Evolutionary conservation across 805 yeast species (phyloP).

Genomic region (Yarrowia keelungensis): DNA sequence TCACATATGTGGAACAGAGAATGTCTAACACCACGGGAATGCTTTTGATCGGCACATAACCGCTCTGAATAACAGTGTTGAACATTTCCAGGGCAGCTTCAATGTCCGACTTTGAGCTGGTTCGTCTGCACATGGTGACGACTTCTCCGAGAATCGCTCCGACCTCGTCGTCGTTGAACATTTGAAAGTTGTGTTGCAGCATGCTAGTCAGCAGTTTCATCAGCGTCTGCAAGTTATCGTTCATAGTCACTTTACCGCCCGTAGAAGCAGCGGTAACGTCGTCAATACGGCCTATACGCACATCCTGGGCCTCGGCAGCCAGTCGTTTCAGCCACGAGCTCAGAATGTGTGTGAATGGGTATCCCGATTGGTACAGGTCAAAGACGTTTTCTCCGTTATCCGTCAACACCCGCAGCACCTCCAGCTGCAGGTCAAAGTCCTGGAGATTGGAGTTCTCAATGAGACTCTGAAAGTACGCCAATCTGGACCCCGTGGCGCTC

Average conservation of each 20-base stretch:
- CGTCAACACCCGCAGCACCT: slow-evolving; percentile 58
- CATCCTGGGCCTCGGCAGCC: slow-evolving; percentile 48
- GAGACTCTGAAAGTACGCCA: slow-evolving; percentile 68
- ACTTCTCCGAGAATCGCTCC: slow-evolving; percentile 50
- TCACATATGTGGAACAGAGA: slow-evolving; percentile 55
- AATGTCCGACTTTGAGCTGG: slow-evolving; percentile 53
- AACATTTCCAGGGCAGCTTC: slow-evolving; percentile 54
- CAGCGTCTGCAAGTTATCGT: slow-evolving; percentile 48
- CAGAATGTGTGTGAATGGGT: slow-evolving; percentile 53
- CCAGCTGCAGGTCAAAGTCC: slow-evolving; percentile 60
- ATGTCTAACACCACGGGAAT: slow-evolving; percentile 54
- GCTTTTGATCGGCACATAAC: slow-evolving; percentile 55
- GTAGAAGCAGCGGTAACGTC: slow-evolving; percentile 44
- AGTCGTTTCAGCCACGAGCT: slow-evolving; percentile 50
- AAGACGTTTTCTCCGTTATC: slow-evolving; percentile 60
- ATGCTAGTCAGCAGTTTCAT: slow-evolving; percentile 55
- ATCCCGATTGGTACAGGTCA: slow-evolving; percentile 58
- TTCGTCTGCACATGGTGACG: slow-evolving; percentile 53
- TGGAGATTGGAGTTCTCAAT: slow-evolving; percentile 58
- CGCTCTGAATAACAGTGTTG: slow-evolving; percentile 56
- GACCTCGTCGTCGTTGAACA: slow-evolving; percentile 54
- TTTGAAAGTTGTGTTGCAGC: slow-evolving; percentile 57
- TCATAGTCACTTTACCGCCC: slow-evolving; percentile 47
- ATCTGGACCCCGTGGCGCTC: slow-evolving; percentile 55
- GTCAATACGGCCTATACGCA: slow-evolving; percentile 45